Evolutionary conservation across 2,329 filamentous ascomycete species (phyloP).

Genomic region (Lecanicillium sp.): DNA sequence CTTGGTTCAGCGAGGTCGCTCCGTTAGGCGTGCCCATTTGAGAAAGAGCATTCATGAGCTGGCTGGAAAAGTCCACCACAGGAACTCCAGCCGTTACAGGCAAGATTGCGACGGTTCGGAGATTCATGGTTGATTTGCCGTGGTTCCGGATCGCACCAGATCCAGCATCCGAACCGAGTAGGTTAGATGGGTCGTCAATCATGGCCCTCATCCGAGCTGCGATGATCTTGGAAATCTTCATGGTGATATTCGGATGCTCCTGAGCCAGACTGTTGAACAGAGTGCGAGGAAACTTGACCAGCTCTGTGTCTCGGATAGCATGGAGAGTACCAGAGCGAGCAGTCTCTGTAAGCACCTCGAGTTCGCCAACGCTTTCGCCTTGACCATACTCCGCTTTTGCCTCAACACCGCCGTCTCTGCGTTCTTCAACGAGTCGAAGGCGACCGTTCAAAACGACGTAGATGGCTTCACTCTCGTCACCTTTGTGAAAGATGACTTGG

Average conservation of each 20-base stretch:
- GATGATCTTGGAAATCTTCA: constrained; percentile 98
- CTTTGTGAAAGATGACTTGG: constrained; percentile 88
- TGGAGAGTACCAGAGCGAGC: constrained; percentile 85
- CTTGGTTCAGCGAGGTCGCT: constrained; percentile 86
- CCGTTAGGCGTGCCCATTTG: constrained; percentile 88
- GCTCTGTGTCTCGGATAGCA: constrained; percentile 91
- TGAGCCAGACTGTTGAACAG: constrained; percentile 96
- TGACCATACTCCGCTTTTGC: constrained; percentile 92
- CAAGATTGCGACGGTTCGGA: constrained; percentile 86
- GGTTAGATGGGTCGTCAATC: constrained; percentile 71
- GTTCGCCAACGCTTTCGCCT: constrained; percentile 93
- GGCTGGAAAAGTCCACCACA: constrained; percentile 89
- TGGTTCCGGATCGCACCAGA: constrained; percentile 47
- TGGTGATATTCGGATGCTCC: constrained; percentile 95
- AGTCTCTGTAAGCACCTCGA: constrained; percentile 95
- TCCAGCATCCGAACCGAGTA: constrained; percentile 58
- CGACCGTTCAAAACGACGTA: constrained; percentile 96
- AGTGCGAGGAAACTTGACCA: constrained; percentile 92
- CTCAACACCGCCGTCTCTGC: constrained; percentile 72
- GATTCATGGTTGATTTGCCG: constrained; percentile 80
- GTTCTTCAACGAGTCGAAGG: constrained; percentile 76
- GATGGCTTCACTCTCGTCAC: constrained; percentile 94
- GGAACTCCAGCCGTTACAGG: constrained; percentile 89
- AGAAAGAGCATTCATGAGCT: constrained; percentile 76
- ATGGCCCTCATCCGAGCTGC: constrained; percentile 88